Conservation (phyloP, 106 monocot species). For the Allium fistulosum region DNA sequence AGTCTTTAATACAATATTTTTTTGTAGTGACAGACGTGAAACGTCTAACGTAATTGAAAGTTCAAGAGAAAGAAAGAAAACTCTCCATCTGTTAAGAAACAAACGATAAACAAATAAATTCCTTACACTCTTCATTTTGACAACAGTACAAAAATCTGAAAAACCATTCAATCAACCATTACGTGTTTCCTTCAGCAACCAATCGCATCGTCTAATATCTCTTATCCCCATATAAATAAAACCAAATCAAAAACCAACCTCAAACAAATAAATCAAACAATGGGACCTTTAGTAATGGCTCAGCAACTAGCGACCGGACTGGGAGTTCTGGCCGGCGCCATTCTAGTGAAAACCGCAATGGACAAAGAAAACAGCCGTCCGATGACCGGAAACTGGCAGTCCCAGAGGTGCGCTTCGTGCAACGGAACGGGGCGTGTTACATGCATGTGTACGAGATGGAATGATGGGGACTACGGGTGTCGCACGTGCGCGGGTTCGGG, state of each 20-base stretch:
- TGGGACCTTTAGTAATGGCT: slow-evolving; percentile 13
- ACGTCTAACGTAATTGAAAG: too few species aligned
- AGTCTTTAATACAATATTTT: too few species aligned
- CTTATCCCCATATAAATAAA: not conserved
- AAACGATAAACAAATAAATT: too few species aligned
- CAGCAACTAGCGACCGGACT: slow-evolving; percentile 9
- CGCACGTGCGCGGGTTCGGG: slow-evolving; percentile 82
- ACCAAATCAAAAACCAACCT: not conserved
- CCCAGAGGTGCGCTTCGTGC: slow-evolving; percentile 52
- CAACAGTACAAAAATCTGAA: not conserved
- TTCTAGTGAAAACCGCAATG: slow-evolving; percentile 10
- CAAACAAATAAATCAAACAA: not conserved
- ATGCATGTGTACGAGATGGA: slow-evolving; percentile 81
- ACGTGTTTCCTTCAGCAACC: slow-evolving; percentile 4
- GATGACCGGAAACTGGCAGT: slow-evolving; percentile 7
- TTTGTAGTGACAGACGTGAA: too few species aligned
- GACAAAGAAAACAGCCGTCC: not conserved
- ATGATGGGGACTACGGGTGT: slow-evolving; percentile 84
- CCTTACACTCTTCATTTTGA: too few species aligned
- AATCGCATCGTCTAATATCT: not conserved
- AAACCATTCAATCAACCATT: not conserved
- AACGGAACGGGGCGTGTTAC: slow-evolving; percentile 66
- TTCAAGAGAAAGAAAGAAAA: too few species aligned
- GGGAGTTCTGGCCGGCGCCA: slow-evolving; percentile 20
- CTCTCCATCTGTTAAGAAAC: too few species aligned